A percentile compares a stretch with the other conserved stretches of the same genome.
These are phyloP conservation scores for Scedosporium minutisporum DNA, from an alignment of 2,329 filamentous ascomycete genomes.

Conservation along the genomic window DNA sequence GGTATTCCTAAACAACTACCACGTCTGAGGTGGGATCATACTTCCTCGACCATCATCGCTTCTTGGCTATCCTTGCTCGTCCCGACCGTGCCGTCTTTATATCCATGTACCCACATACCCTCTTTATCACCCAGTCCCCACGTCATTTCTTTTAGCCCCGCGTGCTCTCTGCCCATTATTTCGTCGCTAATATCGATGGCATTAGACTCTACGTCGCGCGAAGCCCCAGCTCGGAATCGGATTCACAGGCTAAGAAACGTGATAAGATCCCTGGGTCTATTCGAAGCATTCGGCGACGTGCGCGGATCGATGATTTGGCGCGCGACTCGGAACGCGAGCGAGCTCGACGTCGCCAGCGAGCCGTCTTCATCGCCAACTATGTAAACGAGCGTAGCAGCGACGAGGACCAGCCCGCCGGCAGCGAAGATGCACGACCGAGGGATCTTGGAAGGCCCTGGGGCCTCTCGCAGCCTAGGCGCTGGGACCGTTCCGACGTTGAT, in stretches of 20 bases:
- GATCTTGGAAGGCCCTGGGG: not conserved
- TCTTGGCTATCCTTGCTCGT: not conserved
- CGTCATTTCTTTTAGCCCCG: not conserved
- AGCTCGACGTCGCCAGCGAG: not conserved
- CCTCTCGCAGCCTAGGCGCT: not conserved
- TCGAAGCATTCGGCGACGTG: constrained; percentile 5
- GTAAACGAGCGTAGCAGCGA: constrained; percentile 3
- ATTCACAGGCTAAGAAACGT: constrained; percentile 1
- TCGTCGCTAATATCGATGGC: not conserved
- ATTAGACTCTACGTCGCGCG: constrained; percentile 2
- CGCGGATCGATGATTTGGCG: not conserved
- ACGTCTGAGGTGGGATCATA: not conserved
- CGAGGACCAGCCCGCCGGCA: not conserved
- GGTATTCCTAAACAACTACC: not conserved
- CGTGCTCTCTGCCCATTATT: too few species aligned
- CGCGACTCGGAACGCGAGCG: not conserved
- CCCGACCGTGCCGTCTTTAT: not conserved
- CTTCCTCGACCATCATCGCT: not conserved
- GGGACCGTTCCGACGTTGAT: not conserved
- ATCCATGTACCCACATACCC: not conserved
- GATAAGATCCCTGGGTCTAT: constrained; percentile 1
- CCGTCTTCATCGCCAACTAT: constrained; percentile 3
- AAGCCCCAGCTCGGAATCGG: not conserved
- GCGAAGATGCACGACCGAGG: not conserved
- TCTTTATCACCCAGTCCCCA: not conserved